Evolutionary conservation across 2,329 filamentous ascomycete genomes (phyloP).

Genomic region (Lecanoromycetidae sp.): DNA sequence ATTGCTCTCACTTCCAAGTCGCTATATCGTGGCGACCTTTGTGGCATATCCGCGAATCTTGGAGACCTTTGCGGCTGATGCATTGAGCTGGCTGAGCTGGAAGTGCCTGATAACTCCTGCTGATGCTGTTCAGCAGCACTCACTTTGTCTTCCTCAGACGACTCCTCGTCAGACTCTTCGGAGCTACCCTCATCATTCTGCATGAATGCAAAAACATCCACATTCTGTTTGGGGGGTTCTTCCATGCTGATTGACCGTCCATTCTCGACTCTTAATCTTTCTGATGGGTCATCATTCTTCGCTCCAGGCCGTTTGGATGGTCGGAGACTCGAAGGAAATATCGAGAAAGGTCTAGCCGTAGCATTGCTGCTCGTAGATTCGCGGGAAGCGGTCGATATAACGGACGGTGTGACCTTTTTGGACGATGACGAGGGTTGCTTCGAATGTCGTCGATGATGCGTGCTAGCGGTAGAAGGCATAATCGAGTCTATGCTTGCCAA

Average conservation of each 20-base stretch:
- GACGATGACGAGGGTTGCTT: slow-evolving; percentile 12
- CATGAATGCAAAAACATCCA: slow-evolving; percentile 18
- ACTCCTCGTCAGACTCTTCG: not conserved
- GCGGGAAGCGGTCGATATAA: slow-evolving; percentile 10
- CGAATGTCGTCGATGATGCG: slow-evolving; percentile 12
- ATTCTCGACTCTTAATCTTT: not conserved
- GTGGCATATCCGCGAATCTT: slow-evolving; percentile 2
- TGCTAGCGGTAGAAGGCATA: slow-evolving; percentile 15
- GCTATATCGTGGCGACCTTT: slow-evolving; percentile 13
- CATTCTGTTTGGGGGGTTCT: slow-evolving; percentile 1
- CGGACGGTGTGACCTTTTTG: slow-evolving; percentile 9
- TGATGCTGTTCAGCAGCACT: slow-evolving; percentile 1
- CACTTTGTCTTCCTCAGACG: not conserved
- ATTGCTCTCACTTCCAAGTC: slow-evolving; percentile 15
- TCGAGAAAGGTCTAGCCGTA: slow-evolving; percentile 3
- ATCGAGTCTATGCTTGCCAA: not conserved
- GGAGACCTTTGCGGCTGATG: slow-evolving; percentile 3
- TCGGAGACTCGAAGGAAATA: slow-evolving; percentile 9
- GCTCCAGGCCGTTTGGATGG: slow-evolving; percentile 10
- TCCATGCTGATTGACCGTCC: not conserved
- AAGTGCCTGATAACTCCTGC: not conserved
- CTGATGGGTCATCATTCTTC: no score
- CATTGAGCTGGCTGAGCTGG: not conserved
- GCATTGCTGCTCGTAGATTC: slow-evolving; percentile 8
- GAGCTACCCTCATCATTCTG: slow-evolving; percentile 11